Base-by-base conservation (phyloP, 1,284 basidiomycete species). In the Cryptococcus floricola region DNA sequence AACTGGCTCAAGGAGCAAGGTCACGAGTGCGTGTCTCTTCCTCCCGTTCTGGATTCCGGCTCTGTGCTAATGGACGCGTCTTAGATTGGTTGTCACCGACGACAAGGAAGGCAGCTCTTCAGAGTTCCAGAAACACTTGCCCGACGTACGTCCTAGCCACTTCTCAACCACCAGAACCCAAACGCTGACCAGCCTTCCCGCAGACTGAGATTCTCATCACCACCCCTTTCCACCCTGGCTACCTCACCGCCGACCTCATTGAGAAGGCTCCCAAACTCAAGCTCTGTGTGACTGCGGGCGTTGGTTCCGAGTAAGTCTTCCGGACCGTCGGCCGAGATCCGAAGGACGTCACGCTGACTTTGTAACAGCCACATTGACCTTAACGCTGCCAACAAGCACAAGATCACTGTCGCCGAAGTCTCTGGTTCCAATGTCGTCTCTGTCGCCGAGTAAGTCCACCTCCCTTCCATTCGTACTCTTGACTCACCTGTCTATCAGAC, bases 271-370 rank as follows among this genome's bases (percentile, higher is more conserved):
- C 87, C 78, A 94, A 95, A 69, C 84, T 98, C 68, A 95, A 93
- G 80, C 78, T 95, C 61, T 91, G 88, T 70, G 83, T 96, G 68
- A 97, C 93, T 10, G 93, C 93, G 52, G 93, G 93, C 78, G 92
- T 97, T 48, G 92, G 92, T 13, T 93, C 90, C 34, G 93, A 95
- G 63, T 62, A 31, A 53, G 53, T 56, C 19, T 7, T 4, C 23
- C 23, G 23, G 23, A 23, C 23, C 23, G 23, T 18, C 39, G 19
- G 34, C 9, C 23, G n/a, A 48, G 19, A 27, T 48, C 28, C 19
- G 6, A n/a, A 48, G 12, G 28, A 50, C 18, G 45, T 46, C 18
- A 2, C 23, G 34, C 43, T 54, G 39, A n/a, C 37, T 27, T 8
- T 38, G n/a, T 44, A 10, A 23, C 42, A 70, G 68, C 79, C 90